phyloP scores from a whole-genome alignment of 2,329 filamentous ascomycete species.

The Talaromyces sp. region DNA sequence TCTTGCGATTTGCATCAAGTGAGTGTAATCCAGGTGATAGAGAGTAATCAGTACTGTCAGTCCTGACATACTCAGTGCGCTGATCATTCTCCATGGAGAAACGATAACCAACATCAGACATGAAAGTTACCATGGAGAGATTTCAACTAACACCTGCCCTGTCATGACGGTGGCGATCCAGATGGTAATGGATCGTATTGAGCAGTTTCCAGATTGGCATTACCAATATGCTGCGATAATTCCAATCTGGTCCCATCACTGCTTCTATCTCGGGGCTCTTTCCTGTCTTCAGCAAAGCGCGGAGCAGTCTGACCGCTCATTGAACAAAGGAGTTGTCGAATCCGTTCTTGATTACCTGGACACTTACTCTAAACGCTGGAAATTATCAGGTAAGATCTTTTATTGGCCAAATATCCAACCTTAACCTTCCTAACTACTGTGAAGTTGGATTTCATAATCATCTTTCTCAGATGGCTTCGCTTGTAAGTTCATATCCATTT shows the following conservation, averaged over 20 bases:
- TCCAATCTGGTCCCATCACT: slow-evolving; percentile 10
- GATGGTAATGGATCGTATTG: slow-evolving; percentile 9
- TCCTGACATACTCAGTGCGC: neutral
- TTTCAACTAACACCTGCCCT: neutral
- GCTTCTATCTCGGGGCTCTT: slow-evolving; percentile 9
- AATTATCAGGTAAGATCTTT: slow-evolving; percentile 4
- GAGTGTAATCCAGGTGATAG: neutral
- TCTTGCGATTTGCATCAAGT: slow-evolving; percentile 7
- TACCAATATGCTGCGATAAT: slow-evolving; percentile 10
- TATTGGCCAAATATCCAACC: neutral
- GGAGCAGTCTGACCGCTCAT: neutral
- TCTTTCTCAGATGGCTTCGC: slow-evolving; percentile 6
- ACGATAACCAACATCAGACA: neutral
- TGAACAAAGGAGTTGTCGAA: neutral
- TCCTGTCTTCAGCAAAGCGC: slow-evolving; percentile 5
- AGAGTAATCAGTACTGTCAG: neutral
- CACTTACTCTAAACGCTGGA: slow-evolving; percentile 5
- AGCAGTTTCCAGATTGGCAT: slow-evolving; percentile 10
- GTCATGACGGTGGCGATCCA: neutral
- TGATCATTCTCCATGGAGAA: slow-evolving; percentile 2
- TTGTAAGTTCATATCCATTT: slow-evolving; percentile 3
- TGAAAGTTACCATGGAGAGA: neutral
- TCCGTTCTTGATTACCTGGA: slow-evolving; percentile 2
- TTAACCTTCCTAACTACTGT: neutral
- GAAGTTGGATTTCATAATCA: neutral